These are phyloP conservation scores for Dryas octopetala DNA, from an alignment of 306 rosid genomes.

Conservation along the genomic window DNA sequence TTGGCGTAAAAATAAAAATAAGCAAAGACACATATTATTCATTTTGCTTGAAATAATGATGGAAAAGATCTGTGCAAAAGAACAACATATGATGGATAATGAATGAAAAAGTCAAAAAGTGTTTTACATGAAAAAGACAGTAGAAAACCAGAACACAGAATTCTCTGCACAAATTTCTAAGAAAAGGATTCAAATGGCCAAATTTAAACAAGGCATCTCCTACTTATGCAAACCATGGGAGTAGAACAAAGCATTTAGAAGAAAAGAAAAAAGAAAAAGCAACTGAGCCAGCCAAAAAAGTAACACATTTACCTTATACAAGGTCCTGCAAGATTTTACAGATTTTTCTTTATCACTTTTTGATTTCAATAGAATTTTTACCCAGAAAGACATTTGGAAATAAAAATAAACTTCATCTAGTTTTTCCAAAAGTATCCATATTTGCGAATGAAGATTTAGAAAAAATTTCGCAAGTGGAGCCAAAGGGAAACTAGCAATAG, in stretches of 20 bases:
- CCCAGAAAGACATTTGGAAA: not conserved
- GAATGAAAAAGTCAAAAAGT: not conserved
- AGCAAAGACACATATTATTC: not conserved
- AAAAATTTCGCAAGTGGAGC: too few species aligned
- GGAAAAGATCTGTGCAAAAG: not conserved
- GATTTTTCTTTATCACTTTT: not conserved
- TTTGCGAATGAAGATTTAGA: not conserved
- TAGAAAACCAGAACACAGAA: not conserved
- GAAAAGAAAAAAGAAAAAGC: slow-evolving; percentile 9
- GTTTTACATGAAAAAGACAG: not conserved
- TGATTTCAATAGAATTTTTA: not conserved
- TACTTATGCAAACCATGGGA: slow-evolving; percentile 4
- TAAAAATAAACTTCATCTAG: not conserved
- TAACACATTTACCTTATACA: not conserved
- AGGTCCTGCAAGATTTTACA: not conserved
- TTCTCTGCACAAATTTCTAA: slow-evolving; percentile 8
- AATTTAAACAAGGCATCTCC: slow-evolving; percentile 9
- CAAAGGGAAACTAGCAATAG: too few species aligned
- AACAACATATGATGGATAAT: not conserved
- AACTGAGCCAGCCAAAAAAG: slow-evolving; percentile 19
- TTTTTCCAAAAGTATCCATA: not conserved
- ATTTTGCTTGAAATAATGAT: not conserved
- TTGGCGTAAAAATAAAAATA: not conserved
- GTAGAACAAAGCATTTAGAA: not conserved
- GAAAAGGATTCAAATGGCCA: slow-evolving; percentile 8